A percentile compares a stretch with the other conserved stretches of the same genome.
phyloP scores from a whole-genome alignment of 208 protist species.

The Wallacemonas rigidus region DNA sequence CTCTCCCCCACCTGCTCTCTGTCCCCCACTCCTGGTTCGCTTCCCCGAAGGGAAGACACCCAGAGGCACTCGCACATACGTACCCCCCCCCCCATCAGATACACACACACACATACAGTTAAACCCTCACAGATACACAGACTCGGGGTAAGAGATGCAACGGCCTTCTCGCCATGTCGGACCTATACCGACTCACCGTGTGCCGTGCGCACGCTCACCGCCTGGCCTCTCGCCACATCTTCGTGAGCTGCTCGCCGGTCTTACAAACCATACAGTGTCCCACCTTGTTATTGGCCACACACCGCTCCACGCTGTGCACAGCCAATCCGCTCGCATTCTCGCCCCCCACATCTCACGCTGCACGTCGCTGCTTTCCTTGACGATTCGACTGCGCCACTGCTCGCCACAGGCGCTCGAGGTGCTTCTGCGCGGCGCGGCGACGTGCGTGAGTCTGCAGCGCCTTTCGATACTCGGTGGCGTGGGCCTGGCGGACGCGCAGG shows the following conservation, averaged over 20 bases:
- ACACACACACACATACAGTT: background rate
- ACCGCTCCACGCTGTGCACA: constrained; percentile 41
- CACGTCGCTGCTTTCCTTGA: constrained; percentile 46
- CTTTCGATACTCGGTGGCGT: constrained; percentile 53
- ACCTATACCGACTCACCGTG: background rate
- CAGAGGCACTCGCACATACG: no score
- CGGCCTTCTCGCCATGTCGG: background rate
- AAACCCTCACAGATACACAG: background rate
- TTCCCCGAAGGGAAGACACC: no score
- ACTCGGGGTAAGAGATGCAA: background rate
- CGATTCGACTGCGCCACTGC: constrained; percentile 47
- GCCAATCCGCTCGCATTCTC: constrained; percentile 41
- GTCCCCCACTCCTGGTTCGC: no score
- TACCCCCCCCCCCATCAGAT: no score
- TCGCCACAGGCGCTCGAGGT: constrained; percentile 47
- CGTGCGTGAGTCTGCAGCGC: constrained; percentile 36
- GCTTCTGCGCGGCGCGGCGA: constrained; percentile 47
- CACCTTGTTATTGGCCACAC: constrained; percentile 56
- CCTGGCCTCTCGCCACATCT: background rate
- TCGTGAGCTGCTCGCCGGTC: background rate
- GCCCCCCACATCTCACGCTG: constrained; percentile 39
- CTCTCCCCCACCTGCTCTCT: no score
- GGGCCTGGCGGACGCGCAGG: constrained; percentile 46
- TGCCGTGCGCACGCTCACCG: background rate
- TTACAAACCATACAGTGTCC: constrained; percentile 32